Base-by-base conservation (phyloP, 148 eudicot species). In the Arbutus unedo region DNA sequence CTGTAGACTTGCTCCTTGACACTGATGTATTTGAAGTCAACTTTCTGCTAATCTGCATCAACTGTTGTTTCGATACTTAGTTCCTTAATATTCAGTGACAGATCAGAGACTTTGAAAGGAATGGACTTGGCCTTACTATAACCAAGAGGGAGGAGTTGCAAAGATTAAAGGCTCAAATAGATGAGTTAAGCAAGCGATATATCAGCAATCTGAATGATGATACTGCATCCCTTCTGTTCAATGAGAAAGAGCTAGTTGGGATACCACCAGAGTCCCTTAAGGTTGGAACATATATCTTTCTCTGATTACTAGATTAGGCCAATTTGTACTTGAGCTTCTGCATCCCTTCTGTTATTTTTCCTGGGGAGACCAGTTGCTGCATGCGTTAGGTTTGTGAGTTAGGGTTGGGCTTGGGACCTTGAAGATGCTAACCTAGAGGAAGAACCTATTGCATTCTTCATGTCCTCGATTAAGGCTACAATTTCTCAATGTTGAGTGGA, bases 21-120 rank as follows among this genome's bases (percentile, higher is more conserved):
- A 47, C 5, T 60, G 82, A 56, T 18, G 51, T 49, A 50, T 67
- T 3, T 68, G 14, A 51, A 67, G n/a, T n/a, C n/a, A n/a, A 57
- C 70, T n/a, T 49, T 66, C 72, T 13, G 44, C 66, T 48, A 66
- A 53, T 57, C 72, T 48, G 31, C 47, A 54, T 68, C 62, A 55
- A 55, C 38, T 38, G 21, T 54, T 76, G 38, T 70, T 74, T 62
- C 71, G 60, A n/a, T 89, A 83, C 87, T 90, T 90, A 91, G 79
- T 79, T 88, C 74, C 81, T 79, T 72, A 48, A 82, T 87, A 83
- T 86, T 83, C 90, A 89, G 93, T 93, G 95, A 93, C 99, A 96
- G 99, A 89, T 93, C 86, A 89, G 88, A 90, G 99, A 93, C 62
- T 96, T 93, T 82, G 99, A 96, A 83, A 85, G 89, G 74, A 94